Conservation (phyloP, 371 early-diverging fungal species). For the Mucor velutinosus region DNA sequence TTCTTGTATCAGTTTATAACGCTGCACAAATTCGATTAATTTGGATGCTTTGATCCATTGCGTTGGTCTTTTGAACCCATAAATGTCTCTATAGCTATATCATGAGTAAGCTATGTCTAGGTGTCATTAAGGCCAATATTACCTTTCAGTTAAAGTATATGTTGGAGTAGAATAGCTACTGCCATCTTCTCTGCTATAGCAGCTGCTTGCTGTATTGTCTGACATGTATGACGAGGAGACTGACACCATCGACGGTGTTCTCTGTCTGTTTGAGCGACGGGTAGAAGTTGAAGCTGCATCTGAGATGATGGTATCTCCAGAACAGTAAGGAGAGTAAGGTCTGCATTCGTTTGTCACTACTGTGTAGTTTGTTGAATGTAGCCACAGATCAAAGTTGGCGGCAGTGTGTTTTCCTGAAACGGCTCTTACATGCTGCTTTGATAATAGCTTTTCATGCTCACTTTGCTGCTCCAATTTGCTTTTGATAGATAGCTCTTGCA, state of each 20-base stretch:
- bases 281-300: not conserved
- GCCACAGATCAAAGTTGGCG: not conserved
- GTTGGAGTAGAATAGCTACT: not conserved
- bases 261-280: constrained; percentile 2
- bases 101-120: too few species aligned
- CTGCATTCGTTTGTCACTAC: constrained; percentile 8
- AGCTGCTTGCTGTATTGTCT: not conserved
- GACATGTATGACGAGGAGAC: constrained; percentile 1
- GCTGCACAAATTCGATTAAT: constrained; percentile 52
- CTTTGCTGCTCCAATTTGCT: constrained; percentile 9
- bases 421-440: not conserved
- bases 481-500: constrained; percentile 15
- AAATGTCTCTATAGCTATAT: constrained; percentile 49
- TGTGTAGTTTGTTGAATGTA: not conserved
- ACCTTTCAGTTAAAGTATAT: not conserved
- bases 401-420: not conserved
- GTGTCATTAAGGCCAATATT: not conserved
- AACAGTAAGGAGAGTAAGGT: constrained; percentile 17
- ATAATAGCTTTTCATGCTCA: constrained; percentile 3
- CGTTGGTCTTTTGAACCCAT: constrained; percentile 64
- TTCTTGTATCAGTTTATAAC: constrained; percentile 52
- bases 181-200: not conserved
- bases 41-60: constrained; percentile 56
- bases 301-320: not conserved
- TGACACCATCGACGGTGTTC: constrained; percentile 18